phyloP scores from a whole-genome alignment of 192 early-diverging fungal genomes.

The Coemansia biformis region DNA sequence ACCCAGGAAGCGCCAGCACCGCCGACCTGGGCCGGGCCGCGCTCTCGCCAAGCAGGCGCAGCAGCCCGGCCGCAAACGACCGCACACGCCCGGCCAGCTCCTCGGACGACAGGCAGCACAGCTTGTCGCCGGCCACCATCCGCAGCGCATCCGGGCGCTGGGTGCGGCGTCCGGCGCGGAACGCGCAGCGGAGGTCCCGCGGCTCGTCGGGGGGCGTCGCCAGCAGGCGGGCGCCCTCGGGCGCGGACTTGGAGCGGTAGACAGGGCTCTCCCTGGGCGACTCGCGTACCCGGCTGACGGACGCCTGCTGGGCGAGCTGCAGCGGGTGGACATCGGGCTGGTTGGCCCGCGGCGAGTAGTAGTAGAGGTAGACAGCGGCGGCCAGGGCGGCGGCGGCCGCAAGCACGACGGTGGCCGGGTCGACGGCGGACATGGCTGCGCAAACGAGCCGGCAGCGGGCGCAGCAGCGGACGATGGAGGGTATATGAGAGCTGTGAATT shows the following conservation, averaged over 20 bases:
- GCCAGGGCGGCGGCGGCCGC: conserved; percentile 18
- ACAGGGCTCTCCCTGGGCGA: conserved; percentile 26
- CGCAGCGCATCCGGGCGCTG: conserved; percentile 3
- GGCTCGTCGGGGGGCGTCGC: conserved; percentile 5
- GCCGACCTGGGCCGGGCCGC: neutral
- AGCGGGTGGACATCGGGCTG: conserved; percentile 48
- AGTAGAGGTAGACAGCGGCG: conserved; percentile 37
- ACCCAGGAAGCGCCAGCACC: conserved; percentile 18
- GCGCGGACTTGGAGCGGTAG: conserved; percentile 39
- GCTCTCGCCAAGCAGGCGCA: conserved; percentile 1
- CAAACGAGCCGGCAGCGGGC: neutral
- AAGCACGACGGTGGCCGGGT: conserved; percentile 21
- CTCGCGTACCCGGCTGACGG: conserved; percentile 28
- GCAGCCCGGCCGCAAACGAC: conserved; percentile 21
- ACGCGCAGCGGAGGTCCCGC: conserved; percentile 20
- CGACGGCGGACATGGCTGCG: conserved; percentile 13
- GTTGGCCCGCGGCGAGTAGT: conserved; percentile 44
- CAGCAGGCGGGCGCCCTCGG: conserved; percentile 25
- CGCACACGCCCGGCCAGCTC: conserved; percentile 5
- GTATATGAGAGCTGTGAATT: neutral
- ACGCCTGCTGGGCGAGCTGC: conserved; percentile 42
- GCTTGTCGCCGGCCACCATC: conserved; percentile 3
- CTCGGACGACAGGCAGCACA: conserved; percentile 7
- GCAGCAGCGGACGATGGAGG: too few species aligned
- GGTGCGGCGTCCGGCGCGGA: conserved; percentile 11